Evolutionary conservation across 2,329 filamentous ascomycete genomes (phyloP).

Genomic region (Huntiella abstrusa): DNA sequence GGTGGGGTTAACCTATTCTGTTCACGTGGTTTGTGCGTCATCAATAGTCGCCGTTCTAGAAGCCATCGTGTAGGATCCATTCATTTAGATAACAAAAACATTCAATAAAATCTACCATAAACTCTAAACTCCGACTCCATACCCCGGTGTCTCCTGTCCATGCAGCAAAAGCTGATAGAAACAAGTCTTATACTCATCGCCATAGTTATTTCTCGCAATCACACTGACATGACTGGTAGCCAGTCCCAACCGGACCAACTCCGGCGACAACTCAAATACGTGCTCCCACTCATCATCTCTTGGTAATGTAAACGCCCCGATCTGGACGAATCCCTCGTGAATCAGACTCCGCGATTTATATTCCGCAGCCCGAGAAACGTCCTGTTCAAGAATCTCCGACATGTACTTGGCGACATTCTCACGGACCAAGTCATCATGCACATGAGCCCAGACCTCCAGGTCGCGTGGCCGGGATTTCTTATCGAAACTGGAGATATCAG

Average conservation of each 20-base stretch:
- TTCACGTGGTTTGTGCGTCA: too few relatives aligned
- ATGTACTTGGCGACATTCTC: too few relatives aligned
- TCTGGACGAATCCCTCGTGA: conserved; percentile 30
- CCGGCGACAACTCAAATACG: conserved; percentile 32
- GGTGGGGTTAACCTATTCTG: too few relatives aligned
- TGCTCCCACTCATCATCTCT: conserved; percentile 27
- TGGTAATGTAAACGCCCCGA: conserved; percentile 37
- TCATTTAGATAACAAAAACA: too few relatives aligned
- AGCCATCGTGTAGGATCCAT: too few relatives aligned
- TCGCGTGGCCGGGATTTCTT: conserved; percentile 43
- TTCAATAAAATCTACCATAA: too few relatives aligned
- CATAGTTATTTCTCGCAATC: conserved; percentile 39
- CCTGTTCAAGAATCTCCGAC: too few relatives aligned
- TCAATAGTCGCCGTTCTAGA: too few relatives aligned
- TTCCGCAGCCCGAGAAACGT: too few relatives aligned
- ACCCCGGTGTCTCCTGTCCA: conserved; percentile 19
- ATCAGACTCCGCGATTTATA: background rate
- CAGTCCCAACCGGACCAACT: conserved; percentile 28
- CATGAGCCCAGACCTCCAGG: conserved; percentile 49
- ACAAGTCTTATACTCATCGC: conserved; percentile 39
- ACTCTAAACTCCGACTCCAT: too few relatives aligned
- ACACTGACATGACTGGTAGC: conserved; percentile 34
- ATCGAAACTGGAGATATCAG: conserved; percentile 39
- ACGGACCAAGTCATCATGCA: too few relatives aligned
- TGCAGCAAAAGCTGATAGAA: conserved; percentile 45